Base-by-base conservation (phyloP, 306 rosid species). In the Hippophae rhamnoides region DNA sequence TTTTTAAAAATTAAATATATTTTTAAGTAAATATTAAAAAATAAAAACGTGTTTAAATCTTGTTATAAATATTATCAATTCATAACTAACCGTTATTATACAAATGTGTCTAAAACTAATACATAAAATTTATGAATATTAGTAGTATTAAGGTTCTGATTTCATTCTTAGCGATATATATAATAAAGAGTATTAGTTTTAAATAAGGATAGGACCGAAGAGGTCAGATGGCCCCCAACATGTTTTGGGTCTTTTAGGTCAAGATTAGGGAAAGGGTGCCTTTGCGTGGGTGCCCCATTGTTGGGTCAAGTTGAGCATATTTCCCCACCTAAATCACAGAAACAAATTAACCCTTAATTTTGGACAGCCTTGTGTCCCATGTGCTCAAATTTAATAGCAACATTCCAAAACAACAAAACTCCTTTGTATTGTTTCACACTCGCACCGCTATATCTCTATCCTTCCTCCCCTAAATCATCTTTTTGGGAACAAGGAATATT, bases 301-400 rank as follows among this genome's bases (percentile, higher is more conserved):
- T 85, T 88, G 93, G 99, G 95, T 88, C 81, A 80, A 78, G 77
- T 14, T 73, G 73, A 80, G 82, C 93, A 78, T 80, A 80, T 78
- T 83, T 82, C 96, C 99, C 99, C 88, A 88, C 92, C 83, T 52
- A 80, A 75, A 76, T 68, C 81, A 74, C 77, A 78, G 27, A 81
- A 67, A 71, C 65, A 76, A 84, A 18, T 18, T 18, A 18, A 72
- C 89, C 89, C 79, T 73, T 76, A 73, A 65, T 31, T 31, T 69
- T 81, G 80, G 90, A 85, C 95, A 78, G 66, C 87, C 55, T 92
- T 92, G 95, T 92, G n/a, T 92, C 84, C 96, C 98, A 92, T 92
- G 99, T 92, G 99, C 85, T 41, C 84, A 49, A 80, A 84, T 84
- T 90, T 80, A 86, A 86, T 78, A 77, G 90, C 94, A 86, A 85